Evolutionary conservation across 2,329 filamentous ascomycete species (phyloP).

Genomic region (Onygenales sp.): DNA sequence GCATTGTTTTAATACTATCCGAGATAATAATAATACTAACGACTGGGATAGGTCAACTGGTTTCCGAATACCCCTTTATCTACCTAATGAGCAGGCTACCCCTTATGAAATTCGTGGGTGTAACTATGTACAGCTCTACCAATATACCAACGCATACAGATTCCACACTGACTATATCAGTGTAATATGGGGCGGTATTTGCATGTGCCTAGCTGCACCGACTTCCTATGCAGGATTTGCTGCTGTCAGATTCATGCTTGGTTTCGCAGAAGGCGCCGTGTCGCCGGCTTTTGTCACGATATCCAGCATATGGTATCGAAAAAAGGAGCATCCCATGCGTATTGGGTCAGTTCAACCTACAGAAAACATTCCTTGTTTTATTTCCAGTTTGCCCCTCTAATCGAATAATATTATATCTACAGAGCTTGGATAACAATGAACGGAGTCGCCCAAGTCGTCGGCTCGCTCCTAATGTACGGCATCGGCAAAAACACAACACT

Average conservation of each 20-base stretch:
- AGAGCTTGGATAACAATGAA: conserved; percentile 35
- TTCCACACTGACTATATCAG: conserved; percentile 10
- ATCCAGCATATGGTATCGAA: conserved; percentile 34
- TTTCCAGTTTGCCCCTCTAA: neutral
- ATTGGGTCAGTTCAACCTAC: conserved; percentile 15
- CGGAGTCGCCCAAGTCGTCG: conserved; percentile 38
- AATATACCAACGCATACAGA: neutral
- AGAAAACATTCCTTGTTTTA: too few relatives aligned
- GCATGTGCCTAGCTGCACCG: conserved; percentile 37
- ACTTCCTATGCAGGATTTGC: conserved; percentile 31
- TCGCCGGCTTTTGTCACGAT: conserved; percentile 39
- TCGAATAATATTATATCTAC: neutral
- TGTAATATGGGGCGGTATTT: conserved; percentile 36
- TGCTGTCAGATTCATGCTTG: conserved; percentile 34
- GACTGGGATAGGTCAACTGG: conserved; percentile 27
- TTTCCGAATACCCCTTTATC: conserved; percentile 42
- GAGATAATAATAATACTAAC: neutral
- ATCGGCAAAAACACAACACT: conserved; percentile 35
- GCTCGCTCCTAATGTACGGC: conserved; percentile 42
- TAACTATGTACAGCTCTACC: conserved; percentile 29
- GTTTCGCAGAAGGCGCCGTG: conserved; percentile 37
- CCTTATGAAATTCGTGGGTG: conserved; percentile 40
- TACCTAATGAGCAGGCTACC: conserved; percentile 43
- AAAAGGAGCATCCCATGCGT: conserved; percentile 26
- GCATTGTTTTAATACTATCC: neutral